Evolutionary conservation across 805 yeast species (phyloP).

Genomic region (Isabelozyma pseudorhagii): DNA sequence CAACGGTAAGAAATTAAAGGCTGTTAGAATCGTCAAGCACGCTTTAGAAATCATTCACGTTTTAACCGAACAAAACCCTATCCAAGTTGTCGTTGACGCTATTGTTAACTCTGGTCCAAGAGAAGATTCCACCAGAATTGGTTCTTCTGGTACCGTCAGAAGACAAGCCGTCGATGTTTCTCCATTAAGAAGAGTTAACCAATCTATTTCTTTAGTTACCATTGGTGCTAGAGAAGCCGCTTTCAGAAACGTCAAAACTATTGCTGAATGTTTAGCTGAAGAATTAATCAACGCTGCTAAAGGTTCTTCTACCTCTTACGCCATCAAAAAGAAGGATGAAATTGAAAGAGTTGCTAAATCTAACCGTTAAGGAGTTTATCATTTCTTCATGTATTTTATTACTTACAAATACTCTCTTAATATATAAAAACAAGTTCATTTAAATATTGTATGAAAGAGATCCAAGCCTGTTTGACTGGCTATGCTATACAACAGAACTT

Average conservation of each 20-base stretch:
- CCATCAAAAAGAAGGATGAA: constrained; percentile 99
- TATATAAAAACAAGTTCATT: constrained; percentile 9
- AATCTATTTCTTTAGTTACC: constrained; percentile 96
- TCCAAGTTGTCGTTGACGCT: constrained; percentile 99
- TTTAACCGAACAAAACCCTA: constrained; percentile 98
- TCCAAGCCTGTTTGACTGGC: neutral
- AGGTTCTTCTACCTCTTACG: constrained; percentile 99
- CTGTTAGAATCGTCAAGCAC: constrained; percentile 99
- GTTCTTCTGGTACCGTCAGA: constrained; percentile 99
- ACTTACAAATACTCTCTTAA: constrained; percentile 13
- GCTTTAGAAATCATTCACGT: constrained; percentile 97
- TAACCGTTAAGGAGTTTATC: constrained; percentile 79
- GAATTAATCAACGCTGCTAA: constrained; percentile 99
- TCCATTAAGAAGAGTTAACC: constrained; percentile 99
- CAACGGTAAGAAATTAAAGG: constrained; percentile 99
- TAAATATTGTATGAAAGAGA: neutral
- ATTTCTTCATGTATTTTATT: constrained; percentile 25
- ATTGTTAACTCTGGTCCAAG: constrained; percentile 99
- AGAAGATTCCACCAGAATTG: constrained; percentile 99
- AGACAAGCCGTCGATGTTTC: constrained; percentile 99
- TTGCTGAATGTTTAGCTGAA: constrained; percentile 99
- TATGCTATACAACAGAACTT: too few relatives aligned
- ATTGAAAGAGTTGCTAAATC: constrained; percentile 99
- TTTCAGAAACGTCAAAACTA: constrained; percentile 99
- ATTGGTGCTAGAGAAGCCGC: constrained; percentile 99